phyloP scores from a whole-genome alignment of 2,329 filamentous ascomycete genomes.

The Beauveria brongniartii region DNA sequence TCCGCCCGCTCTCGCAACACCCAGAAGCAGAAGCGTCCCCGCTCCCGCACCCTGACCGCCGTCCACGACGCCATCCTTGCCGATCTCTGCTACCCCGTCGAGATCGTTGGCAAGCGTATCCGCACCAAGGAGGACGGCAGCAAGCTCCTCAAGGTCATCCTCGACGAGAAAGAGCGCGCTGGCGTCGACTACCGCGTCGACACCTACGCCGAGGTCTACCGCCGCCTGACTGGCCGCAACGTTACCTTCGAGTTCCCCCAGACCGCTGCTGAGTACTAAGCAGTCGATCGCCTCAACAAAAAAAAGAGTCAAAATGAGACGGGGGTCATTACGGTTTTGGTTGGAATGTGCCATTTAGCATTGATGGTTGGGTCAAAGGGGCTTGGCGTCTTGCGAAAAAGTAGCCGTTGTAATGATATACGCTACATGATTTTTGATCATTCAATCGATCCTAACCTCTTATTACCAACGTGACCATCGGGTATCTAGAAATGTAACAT shows the following conservation, averaged over 20 bases:
- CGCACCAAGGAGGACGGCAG: conserved; percentile 98
- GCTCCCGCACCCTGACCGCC: conserved; percentile 93
- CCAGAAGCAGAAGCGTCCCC: conserved; percentile 98
- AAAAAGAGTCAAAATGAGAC: conserved; percentile 11
- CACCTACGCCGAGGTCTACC: conserved; percentile 99
- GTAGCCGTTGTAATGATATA: conserved; percentile 40
- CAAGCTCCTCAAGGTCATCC: conserved; percentile 98
- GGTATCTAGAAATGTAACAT: conserved; percentile 30
- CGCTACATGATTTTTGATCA: conserved; percentile 11
- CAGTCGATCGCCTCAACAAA: conserved; percentile 13
- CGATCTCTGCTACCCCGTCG: conserved; percentile 98
- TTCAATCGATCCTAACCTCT: background rate
- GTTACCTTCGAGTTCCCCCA: conserved; percentile 99
- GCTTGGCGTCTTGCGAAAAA: conserved; percentile 41
- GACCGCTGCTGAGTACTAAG: conserved; percentile 74
- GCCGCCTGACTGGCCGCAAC: conserved; percentile 89
- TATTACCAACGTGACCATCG: conserved; percentile 16
- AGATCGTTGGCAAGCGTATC: conserved; percentile 98
- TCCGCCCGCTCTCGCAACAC: conserved; percentile 92
- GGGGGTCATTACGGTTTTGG: conserved; percentile 22
- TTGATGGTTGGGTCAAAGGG: conserved; percentile 33
- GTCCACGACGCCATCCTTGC: conserved; percentile 97
- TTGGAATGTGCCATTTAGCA: conserved; percentile 20
- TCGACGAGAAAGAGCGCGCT: conserved; percentile 99
- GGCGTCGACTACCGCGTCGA: conserved; percentile 99